Evolutionary conservation across 371 early-diverging fungal genomes (phyloP).

Genomic region (Smittium culicis): DNA sequence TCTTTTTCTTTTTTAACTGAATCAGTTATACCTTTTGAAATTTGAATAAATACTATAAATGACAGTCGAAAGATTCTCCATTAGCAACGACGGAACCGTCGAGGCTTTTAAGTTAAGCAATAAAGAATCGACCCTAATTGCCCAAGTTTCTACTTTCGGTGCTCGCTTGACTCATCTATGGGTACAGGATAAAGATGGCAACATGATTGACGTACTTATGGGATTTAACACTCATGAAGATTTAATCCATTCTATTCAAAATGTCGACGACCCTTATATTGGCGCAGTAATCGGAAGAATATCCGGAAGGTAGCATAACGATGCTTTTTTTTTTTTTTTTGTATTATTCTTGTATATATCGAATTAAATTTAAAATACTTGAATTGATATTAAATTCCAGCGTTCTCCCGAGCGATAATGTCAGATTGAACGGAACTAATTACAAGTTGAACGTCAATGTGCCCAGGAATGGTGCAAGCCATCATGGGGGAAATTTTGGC

Average conservation of each 20-base stretch:
- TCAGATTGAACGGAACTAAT: slow-evolving; percentile 24
- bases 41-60: no score
- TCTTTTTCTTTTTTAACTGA: no score
- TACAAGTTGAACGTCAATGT: slow-evolving; percentile 32
- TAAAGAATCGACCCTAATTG: no score
- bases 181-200: slow-evolving; percentile 18
- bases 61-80: no score
- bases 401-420: slow-evolving; percentile 31
- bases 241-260: slow-evolving; percentile 22
- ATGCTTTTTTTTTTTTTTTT: no score
- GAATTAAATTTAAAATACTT: no score
- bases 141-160: slow-evolving; percentile 26
- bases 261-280: slow-evolving; percentile 33
- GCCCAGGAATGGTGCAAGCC: slow-evolving; percentile 21
- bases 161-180: slow-evolving; percentile 32
- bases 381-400: no score
- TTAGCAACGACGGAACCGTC: no score
- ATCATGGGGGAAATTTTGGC: slow-evolving; percentile 24
- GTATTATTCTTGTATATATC: no score
- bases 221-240: slow-evolving; percentile 35
- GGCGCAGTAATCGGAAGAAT: slow-evolving; percentile 37
- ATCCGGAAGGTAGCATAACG: no score
- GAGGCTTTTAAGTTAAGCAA: no score
- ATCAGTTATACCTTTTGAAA: no score
- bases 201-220: slow-evolving; percentile 29